Conservation (phyloP, 805 yeast species). For the Debaryomyces prosopidis region DNA sequence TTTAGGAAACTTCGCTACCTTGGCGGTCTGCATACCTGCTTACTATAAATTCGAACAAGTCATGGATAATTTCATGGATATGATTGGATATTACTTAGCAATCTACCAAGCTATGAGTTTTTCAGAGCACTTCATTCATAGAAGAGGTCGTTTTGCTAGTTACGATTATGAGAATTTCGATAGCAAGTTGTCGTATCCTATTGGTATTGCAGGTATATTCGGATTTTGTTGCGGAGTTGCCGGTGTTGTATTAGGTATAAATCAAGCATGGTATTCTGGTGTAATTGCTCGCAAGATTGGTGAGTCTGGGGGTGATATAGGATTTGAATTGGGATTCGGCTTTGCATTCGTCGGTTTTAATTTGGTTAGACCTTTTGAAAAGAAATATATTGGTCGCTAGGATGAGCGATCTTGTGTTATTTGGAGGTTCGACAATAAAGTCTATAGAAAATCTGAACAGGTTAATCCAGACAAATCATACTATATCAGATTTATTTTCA, state of each 20-base stretch:
- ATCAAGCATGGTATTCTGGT: conserved; percentile 82
- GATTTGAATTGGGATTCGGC: conserved; percentile 72
- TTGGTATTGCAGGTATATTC: conserved; percentile 74
- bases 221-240: conserved; percentile 83
- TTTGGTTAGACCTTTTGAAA: conserved; percentile 61
- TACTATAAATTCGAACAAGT: conserved; percentile 70
- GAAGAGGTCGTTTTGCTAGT: conserved; percentile 55
- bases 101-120: conserved; percentile 74
- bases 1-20: conserved; percentile 68
- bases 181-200: conserved; percentile 59
- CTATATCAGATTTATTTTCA: too few species aligned
- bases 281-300: conserved; percentile 65
- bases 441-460: too few species aligned
- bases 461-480: too few species aligned
- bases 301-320: conserved; percentile 77
- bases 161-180: conserved; percentile 67
- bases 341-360: conserved; percentile 67
- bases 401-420: too few species aligned
- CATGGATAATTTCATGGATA: conserved; percentile 85
- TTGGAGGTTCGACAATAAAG: too few species aligned
- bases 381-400: conserved; percentile 58
- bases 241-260: conserved; percentile 87
- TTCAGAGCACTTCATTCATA: conserved; percentile 84
- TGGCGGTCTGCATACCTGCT: conserved; percentile 89
- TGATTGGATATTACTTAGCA: conserved; percentile 89